These are phyloP conservation scores for Ascochyta viciae-villosae DNA, from an alignment of 2,329 filamentous ascomycete species.

Conservation along the genomic window DNA sequence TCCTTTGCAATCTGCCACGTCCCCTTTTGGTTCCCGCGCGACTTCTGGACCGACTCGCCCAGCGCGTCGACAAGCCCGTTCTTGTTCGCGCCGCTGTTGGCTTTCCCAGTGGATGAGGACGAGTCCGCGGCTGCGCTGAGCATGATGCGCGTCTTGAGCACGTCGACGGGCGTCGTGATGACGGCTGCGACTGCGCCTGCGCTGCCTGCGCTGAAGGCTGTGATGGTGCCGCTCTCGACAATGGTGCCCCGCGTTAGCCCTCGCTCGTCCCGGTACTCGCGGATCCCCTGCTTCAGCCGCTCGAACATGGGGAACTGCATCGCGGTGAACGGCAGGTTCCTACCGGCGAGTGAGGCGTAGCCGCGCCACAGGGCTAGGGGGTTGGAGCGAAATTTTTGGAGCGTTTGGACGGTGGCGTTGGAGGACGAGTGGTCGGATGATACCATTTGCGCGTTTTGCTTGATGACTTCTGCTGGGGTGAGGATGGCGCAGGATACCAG, in stretches of 20 bases:
- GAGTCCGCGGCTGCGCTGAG: slow-evolving; percentile 55
- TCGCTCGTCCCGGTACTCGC: slow-evolving; percentile 51
- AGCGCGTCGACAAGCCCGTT: slow-evolving; percentile 50
- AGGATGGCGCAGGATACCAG: slow-evolving; percentile 85
- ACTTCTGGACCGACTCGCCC: slow-evolving; percentile 46
- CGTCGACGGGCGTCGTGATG: slow-evolving; percentile 87
- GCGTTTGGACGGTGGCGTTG: slow-evolving; percentile 63
- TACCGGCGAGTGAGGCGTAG: slow-evolving; percentile 79
- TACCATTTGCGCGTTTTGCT: slow-evolving; percentile 92
- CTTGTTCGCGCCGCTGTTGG: slow-evolving; percentile 1
- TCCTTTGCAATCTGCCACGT: slow-evolving; percentile 68
- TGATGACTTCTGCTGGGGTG: slow-evolving; percentile 88
- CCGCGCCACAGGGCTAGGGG: slow-evolving; percentile 69
- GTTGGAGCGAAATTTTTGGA: slow-evolving; percentile 63
- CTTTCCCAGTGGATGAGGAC: no score
- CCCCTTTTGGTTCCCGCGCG: slow-evolving; percentile 44
- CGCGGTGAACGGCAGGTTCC: slow-evolving; percentile 87
- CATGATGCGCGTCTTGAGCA: slow-evolving; percentile 92
- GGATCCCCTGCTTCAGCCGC: slow-evolving; percentile 65
- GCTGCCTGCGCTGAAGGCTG: slow-evolving; percentile 73
- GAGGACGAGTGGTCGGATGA: slow-evolving; percentile 33
- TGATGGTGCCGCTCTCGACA: slow-evolving; percentile 72
- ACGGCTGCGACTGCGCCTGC: slow-evolving; percentile 79
- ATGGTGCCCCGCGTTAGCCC: slow-evolving; percentile 55
- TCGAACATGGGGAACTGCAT: slow-evolving; percentile 91